Percentiles rank a stretch among this genome's conserved stretches.
Evolutionary conservation across 2,329 filamentous ascomycete genomes (phyloP).

Genomic region (Diplocarpon mali): DNA sequence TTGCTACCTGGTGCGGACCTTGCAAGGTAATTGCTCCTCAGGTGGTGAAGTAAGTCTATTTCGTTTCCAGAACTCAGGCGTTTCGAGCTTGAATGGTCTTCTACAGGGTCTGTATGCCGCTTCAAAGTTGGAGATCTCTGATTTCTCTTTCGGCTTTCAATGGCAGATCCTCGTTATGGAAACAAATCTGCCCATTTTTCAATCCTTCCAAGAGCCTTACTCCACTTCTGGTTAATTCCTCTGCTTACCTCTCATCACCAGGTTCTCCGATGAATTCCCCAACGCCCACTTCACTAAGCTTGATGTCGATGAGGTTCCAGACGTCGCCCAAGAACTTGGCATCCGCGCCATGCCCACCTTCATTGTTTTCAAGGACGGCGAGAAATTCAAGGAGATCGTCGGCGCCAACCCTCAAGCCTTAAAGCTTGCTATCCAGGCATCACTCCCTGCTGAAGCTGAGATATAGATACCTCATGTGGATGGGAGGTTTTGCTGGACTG

Average conservation of each 20-base stretch:
- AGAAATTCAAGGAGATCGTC: slow-evolving; percentile 62
- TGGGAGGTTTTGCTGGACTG: too few species aligned
- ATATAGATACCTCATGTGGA: too few species aligned
- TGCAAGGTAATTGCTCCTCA: slow-evolving; percentile 84
- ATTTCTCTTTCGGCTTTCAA: background rate
- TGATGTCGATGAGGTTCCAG: slow-evolving; percentile 74
- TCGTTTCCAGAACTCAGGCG: background rate
- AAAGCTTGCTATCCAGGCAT: slow-evolving; percentile 28
- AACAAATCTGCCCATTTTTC: too few species aligned
- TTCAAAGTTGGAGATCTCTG: background rate
- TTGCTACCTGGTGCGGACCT: slow-evolving; percentile 85
- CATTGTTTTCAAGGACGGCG: slow-evolving; percentile 67
- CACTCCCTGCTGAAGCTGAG: background rate
- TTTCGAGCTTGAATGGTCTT: background rate
- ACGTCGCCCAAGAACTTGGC: slow-evolving; percentile 64
- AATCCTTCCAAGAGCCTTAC: too few species aligned
- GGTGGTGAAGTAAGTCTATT: slow-evolving; percentile 47
- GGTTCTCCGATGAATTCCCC: slow-evolving; percentile 48
- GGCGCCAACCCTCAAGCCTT: slow-evolving; percentile 72
- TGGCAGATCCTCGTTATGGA: too few species aligned
- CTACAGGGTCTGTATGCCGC: background rate
- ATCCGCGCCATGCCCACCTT: slow-evolving; percentile 93
- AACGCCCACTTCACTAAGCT: slow-evolving; percentile 73
- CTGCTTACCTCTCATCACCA: slow-evolving; percentile 22
- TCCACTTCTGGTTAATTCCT: too few species aligned